These are phyloP conservation scores for Tricharina praecox DNA, from an alignment of 495 filamentous ascomycete genomes.

Conservation along the genomic window DNA sequence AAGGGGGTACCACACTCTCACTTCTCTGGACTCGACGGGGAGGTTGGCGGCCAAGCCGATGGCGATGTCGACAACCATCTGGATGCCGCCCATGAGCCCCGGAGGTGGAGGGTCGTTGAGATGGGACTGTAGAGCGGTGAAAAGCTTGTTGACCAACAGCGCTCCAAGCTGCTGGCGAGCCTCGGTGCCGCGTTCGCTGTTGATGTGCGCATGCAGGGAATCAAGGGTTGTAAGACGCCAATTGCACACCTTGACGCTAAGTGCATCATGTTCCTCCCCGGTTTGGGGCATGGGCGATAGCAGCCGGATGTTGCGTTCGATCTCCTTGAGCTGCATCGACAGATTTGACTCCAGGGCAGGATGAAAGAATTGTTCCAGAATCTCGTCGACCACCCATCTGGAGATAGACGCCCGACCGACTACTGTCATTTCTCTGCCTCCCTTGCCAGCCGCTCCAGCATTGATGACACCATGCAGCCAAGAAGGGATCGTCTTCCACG, in stretches of 20 bases:
- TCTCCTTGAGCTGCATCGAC: slow-evolving; percentile 60
- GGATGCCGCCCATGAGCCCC: slow-evolving; percentile 62
- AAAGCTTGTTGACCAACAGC: slow-evolving; percentile 51
- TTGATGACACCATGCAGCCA: slow-evolving; percentile 71
- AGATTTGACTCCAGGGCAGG: slow-evolving; percentile 61
- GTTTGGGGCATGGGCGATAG: slow-evolving; percentile 51
- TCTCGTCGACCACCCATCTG: slow-evolving; percentile 77
- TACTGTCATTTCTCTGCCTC: slow-evolving; percentile 92
- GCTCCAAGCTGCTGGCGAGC: slow-evolving; percentile 49
- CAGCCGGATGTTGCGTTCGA: slow-evolving; percentile 77
- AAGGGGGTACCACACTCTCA: slow-evolving; percentile 65
- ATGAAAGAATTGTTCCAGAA: slow-evolving; percentile 84
- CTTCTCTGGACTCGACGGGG: slow-evolving; percentile 79
- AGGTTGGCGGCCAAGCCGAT: slow-evolving; percentile 72
- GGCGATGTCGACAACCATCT: slow-evolving; percentile 86
- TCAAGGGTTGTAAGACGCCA: slow-evolving; percentile 92
- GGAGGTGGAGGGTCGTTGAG: slow-evolving; percentile 57
- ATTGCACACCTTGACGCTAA: slow-evolving; percentile 69
- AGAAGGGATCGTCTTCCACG: slow-evolving; percentile 62
- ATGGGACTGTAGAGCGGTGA: slow-evolving; percentile 48
- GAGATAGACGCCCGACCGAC: slow-evolving; percentile 83
- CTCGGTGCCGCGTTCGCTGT: slow-evolving; percentile 44
- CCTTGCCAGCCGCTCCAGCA: slow-evolving; percentile 58
- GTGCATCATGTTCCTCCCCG: slow-evolving; percentile 76
- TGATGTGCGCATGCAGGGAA: slow-evolving; percentile 58